Evolutionary conservation across 495 filamentous ascomycete genomes (phyloP).

Genomic region (Xylaria longipes): DNA sequence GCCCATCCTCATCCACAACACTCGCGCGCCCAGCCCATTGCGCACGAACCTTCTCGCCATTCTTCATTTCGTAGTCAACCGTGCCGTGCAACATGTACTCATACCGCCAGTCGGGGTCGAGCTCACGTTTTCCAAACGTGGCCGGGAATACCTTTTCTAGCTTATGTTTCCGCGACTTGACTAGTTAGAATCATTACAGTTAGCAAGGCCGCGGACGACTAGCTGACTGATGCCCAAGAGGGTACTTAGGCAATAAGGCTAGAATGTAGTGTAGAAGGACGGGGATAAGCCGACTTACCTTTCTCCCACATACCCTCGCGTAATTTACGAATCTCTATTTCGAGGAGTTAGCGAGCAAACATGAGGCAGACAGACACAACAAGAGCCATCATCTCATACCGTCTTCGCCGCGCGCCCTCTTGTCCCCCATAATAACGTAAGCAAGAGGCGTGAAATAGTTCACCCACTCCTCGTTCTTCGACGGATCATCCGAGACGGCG

Average conservation of each 20-base stretch:
- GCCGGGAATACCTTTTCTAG: conserved; percentile 44
- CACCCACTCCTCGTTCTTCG: conserved; percentile 47
- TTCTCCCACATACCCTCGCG: conserved; percentile 39
- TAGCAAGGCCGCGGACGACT: conserved; percentile 16
- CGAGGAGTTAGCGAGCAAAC: not conserved
- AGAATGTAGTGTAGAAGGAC: not conserved
- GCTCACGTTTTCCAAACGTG: conserved; percentile 17
- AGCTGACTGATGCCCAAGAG: not conserved
- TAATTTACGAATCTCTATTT: conserved; percentile 32
- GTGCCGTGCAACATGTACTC: conserved; percentile 47
- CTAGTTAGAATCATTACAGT: conserved; percentile 27
- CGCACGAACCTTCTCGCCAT: conserved; percentile 19
- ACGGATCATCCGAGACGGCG: conserved; percentile 44
- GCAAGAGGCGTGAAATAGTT: conserved; percentile 44
- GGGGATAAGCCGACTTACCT: not conserved
- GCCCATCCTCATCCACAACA: conserved; percentile 18
- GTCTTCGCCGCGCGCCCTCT: conserved; percentile 38
- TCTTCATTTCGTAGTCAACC: conserved; percentile 32
- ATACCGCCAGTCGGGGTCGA: not conserved
- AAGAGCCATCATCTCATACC: conserved; percentile 30
- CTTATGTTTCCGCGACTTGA: conserved; percentile 39
- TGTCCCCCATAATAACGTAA: conserved; percentile 41
- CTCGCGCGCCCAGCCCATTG: conserved; percentile 37
- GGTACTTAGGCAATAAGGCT: not conserved
- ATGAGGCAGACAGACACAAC: not conserved